Conservation (phyloP, 1,284 basidiomycete genomes). For the Ceratobasidium theobromae region DNA sequence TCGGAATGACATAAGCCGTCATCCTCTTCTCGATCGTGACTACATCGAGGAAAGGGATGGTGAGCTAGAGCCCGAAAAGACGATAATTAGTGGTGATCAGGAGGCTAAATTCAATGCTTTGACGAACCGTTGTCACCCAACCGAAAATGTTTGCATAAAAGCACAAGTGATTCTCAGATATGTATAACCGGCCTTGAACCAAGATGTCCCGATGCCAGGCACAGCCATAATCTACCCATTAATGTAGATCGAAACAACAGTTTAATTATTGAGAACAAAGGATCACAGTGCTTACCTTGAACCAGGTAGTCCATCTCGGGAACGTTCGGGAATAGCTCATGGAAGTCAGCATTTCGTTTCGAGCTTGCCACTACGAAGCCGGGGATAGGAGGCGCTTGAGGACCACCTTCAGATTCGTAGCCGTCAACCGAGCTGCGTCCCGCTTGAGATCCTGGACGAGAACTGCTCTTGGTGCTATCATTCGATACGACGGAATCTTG, state of each 20-base stretch:
- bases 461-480: conserved; percentile 2
- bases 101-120: conserved; percentile 17
- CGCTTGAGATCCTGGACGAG: not conserved
- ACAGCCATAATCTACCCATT: conserved; percentile 86
- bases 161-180: conserved; percentile 96
- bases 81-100: not conserved
- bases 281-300: conserved; percentile 71
- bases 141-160: conserved; percentile 99
- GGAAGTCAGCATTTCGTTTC: conserved; percentile 93
- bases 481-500: conserved; percentile 9
- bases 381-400: conserved; percentile 57
- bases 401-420: conserved; percentile 44
- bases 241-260: not conserved
- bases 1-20: conserved; percentile 98
- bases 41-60: conserved; percentile 90
- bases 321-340: conserved; percentile 85
- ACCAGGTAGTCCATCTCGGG: conserved; percentile 98
- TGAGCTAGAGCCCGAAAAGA: conserved; percentile 58
- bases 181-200: conserved; percentile 93
- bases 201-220: conserved; percentile 94
- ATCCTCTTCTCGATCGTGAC: conserved; percentile 91
- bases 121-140: conserved; percentile 91
- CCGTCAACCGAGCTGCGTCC: conserved; percentile 33
- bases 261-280: not conserved
- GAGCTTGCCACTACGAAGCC: conserved; percentile 97